Evolutionary conservation across 2,329 filamentous ascomycete species (phyloP), one percentile per base, ranked within the genome.

Genomic region (Neonectria faginata): DNA sequence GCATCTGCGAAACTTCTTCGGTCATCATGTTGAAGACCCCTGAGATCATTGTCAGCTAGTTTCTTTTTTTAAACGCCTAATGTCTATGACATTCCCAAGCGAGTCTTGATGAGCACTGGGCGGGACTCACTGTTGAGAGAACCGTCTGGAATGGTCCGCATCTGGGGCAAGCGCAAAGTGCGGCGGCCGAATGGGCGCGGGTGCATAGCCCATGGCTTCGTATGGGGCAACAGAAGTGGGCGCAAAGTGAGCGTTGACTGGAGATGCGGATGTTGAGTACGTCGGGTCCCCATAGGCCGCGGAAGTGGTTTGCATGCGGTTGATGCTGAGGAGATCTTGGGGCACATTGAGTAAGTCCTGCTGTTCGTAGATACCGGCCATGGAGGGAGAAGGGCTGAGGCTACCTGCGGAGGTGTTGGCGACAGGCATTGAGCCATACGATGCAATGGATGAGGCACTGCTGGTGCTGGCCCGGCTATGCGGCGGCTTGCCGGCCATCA

Each of bases 1-100:
- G 93, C 93, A 76, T 97, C 95, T 70, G 91, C 92, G 78, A 94
- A 97, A 72, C 90, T 91, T 72, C 91, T 79, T 84, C 89, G 76
- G 81, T 88, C 82, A 81, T 87, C 78, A 80, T 78, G 76, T 20
- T 77, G 83, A 56, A 87, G 80, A 68, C 76, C 73, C 78, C 74
- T 75, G 16, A 10, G 11, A 10, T 25, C 4, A 22, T 27, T 11
- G 56, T 64, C 25, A 64, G 22, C 22, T n/a, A 3, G 14, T 10
- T 50, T 10, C 14, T 36, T 55, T 45, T 9, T n/a, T 18, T 10
- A 25, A 14, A 7, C 39, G 9, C 39, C 8, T n/a, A 2, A 4
- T 42, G 39, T 42, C 39, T 9, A 2, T 2, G 3, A 20, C 39
- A 47, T 33, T 55, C 9, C 5, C 27, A 14, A 47, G 18, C 6